These are phyloP conservation scores for Pholiota microspora DNA, from an alignment of 768 basidiomycete genomes.

Conservation along the genomic window DNA sequence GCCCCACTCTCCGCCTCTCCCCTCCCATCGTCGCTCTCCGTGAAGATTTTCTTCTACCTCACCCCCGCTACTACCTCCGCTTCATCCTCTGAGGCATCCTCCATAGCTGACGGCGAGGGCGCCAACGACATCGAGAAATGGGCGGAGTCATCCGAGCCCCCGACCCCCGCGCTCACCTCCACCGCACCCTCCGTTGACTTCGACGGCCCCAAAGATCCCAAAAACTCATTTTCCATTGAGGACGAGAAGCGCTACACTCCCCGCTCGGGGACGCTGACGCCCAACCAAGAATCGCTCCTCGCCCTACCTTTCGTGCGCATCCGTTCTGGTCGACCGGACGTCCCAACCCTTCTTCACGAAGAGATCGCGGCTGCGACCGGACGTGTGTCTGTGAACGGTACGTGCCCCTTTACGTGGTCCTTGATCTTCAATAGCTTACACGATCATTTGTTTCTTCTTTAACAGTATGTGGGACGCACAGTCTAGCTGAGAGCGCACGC, in stretches of 20 bases:
- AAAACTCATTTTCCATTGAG: too few relatives aligned
- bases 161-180: too few relatives aligned
- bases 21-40: neutral
- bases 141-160: neutral
- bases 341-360: slow-evolving; percentile 31
- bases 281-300: neutral
- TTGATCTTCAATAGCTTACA: too few relatives aligned
- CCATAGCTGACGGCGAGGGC: neutral
- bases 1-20: neutral
- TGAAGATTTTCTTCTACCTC: slow-evolving; percentile 35
- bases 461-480: too few relatives aligned
- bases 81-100: neutral
- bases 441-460: too few relatives aligned
- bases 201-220: too few relatives aligned
- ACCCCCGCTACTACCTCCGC: slow-evolving; percentile 24
- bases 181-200: too few relatives aligned
- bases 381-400: slow-evolving; percentile 48
- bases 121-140: neutral
- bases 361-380: slow-evolving; percentile 36
- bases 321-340: slow-evolving; percentile 40
- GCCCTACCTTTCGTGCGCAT: slow-evolving; percentile 3
- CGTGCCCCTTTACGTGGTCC: slow-evolving; percentile 8
- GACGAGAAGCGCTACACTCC: too few relatives aligned
- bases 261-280: too few relatives aligned
- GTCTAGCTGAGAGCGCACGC: too few relatives aligned